These are phyloP conservation scores for Rhodotorula graminis DNA, from an alignment of 768 basidiomycete genomes.

Conservation along the genomic window DNA sequence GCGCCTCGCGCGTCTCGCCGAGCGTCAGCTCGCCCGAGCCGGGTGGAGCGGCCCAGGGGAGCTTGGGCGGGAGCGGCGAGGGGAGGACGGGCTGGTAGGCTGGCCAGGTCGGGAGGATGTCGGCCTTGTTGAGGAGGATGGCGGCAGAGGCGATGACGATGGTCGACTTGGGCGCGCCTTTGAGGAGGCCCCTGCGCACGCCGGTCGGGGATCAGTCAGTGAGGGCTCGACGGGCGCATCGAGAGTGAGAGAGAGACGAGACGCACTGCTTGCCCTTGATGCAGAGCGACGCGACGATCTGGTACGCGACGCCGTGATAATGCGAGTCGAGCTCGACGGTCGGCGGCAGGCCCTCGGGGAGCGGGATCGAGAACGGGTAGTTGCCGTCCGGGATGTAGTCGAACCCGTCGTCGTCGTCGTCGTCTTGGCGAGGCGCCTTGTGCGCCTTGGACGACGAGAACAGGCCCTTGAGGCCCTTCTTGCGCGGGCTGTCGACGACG, in stretches of 20 bases:
- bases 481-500: background rate
- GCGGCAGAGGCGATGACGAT: slow-evolving; percentile 13
- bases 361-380: slow-evolving; percentile 80
- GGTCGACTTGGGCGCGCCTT: slow-evolving; percentile 6
- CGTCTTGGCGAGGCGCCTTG: background rate
- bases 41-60: slow-evolving; percentile 17
- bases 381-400: slow-evolving; percentile 54
- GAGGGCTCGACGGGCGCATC: background rate
- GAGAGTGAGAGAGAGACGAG: background rate
- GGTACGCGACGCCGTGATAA: slow-evolving; percentile 79
- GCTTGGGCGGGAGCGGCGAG: slow-evolving; percentile 4
- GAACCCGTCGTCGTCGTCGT: slow-evolving; percentile 25
- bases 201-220: too few relatives aligned
- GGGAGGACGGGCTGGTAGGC: slow-evolving; percentile 21
- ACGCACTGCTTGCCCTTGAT: slow-evolving; percentile 76
- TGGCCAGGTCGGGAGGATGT: slow-evolving; percentile 27
- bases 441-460: too few relatives aligned
- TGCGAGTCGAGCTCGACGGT: slow-evolving; percentile 68
- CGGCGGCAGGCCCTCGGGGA: slow-evolving; percentile 88
- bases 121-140: slow-evolving; percentile 31
- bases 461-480: slow-evolving; percentile 11
- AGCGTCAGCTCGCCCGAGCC: slow-evolving; percentile 1
- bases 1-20: slow-evolving; percentile 23
- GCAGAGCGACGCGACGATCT: slow-evolving; percentile 80
- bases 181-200: slow-evolving; percentile 16